These are phyloP conservation scores for Aspergillaceae sp. DNA, from an alignment of 2,329 filamentous ascomycete species.

Conservation along the genomic window DNA sequence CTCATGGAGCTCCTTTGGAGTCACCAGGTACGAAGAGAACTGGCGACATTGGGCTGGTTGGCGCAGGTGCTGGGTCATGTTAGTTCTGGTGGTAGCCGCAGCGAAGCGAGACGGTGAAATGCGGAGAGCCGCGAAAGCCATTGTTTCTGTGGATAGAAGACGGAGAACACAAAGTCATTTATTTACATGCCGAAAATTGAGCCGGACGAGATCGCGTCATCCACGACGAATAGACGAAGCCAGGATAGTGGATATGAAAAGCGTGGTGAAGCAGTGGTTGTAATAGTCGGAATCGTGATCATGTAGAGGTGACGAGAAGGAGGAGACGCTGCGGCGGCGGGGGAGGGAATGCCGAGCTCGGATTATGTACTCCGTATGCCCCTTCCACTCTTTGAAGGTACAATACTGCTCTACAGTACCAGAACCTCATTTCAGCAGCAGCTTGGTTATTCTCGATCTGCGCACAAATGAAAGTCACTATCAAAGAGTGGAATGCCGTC, in stretches of 20 bases:
- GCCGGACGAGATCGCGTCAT: background rate
- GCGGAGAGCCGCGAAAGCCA: conserved; percentile 31
- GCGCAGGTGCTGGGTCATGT: conserved; percentile 18
- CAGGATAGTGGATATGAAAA: background rate
- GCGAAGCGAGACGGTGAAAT: conserved; percentile 14
- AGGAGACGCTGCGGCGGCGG: background rate
- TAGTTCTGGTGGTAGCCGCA: conserved; percentile 10
- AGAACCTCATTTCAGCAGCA: too few species aligned
- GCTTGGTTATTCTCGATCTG: background rate
- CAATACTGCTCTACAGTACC: background rate
- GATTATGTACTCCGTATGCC: background rate
- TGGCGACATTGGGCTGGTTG: conserved; percentile 37
- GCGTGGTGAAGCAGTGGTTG: background rate
- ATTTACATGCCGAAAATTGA: conserved; percentile 1
- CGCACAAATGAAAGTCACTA: conserved; percentile 78
- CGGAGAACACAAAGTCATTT: background rate
- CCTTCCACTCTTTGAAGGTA: background rate
- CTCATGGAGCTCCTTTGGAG: conserved; percentile 69
- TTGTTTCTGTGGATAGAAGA: conserved; percentile 10
- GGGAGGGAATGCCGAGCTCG: conserved; percentile 12
- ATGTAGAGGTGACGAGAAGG: conserved; percentile 2
- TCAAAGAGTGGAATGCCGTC: conserved; percentile 86
- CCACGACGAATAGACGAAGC: background rate
- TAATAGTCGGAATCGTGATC: conserved; percentile 1
- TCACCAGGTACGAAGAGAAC: conserved; percentile 77